Percentiles rank a stretch among this genome's conserved stretches.
Conservation (phyloP, 2,329 filamentous ascomycete species). For the Beauveria caledonica region DNA sequence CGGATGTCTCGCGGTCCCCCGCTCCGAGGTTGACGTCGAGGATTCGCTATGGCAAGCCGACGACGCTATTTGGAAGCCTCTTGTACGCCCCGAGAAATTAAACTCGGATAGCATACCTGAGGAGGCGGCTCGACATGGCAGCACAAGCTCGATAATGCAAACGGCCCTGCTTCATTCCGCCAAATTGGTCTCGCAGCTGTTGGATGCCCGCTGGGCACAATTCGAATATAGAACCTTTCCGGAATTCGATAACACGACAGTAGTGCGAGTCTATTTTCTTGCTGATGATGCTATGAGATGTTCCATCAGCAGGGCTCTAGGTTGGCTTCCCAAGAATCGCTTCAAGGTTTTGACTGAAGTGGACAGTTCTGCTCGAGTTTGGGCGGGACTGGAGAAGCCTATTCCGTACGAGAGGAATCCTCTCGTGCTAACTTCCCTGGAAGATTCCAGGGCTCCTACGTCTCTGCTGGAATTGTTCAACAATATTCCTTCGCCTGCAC, state of each 20-base stretch:
- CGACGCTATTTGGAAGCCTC: not conserved
- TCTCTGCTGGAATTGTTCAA: conserved; percentile 65
- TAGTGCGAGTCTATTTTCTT: conserved; percentile 52
- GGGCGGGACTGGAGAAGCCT: conserved; percentile 38
- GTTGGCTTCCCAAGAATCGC: conserved; percentile 35
- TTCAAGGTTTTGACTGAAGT: conserved; percentile 41
- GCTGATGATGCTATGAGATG: conserved; percentile 56
- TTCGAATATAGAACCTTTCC: conserved; percentile 29
- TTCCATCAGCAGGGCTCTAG: conserved; percentile 40
- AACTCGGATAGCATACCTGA: not conserved
- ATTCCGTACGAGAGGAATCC: conserved; percentile 13
- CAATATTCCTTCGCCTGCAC: conserved; percentile 58
- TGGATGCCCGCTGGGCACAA: conserved; percentile 33
- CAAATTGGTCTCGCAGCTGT: conserved; percentile 23
- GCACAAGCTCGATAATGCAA: conserved; percentile 19
- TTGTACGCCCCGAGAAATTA: not conserved
- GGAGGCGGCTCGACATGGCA: not conserved
- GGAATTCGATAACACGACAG: conserved; percentile 16
- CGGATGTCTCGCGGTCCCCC: conserved; percentile 29
- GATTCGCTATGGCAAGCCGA: not conserved
- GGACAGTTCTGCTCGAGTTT: conserved; percentile 47
- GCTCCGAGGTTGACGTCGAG: conserved; percentile 12
- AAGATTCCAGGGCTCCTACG: conserved; percentile 25
- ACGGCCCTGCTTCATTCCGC: conserved; percentile 20
- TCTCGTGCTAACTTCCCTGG: conserved; percentile 23